Base-by-base conservation (phyloP, 805 yeast genomes). In the Candida nitratophila region DNA sequence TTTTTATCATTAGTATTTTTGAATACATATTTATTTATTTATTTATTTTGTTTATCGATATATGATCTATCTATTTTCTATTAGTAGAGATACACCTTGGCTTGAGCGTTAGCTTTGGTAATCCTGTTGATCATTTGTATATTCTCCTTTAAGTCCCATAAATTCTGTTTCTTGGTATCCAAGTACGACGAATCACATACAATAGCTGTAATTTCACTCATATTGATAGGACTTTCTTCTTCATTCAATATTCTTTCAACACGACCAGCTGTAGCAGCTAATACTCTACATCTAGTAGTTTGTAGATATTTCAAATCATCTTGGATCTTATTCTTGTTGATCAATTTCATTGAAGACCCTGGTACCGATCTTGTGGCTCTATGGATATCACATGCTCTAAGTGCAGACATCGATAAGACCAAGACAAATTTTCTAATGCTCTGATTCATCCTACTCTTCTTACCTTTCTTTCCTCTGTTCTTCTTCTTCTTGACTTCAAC, bases 311-410 rank as follows among this genome's bases (percentile, higher is more conserved):
- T 66, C 43, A 76, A 54, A 55, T 87, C 96, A 37, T 81, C 82
- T 29, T 75, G 72, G 39, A 85, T 57, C 50, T 82, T 81, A 59
- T 85, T 86, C 64, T 87, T 87, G 49, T 82, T 76, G 55, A 87
- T 86, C 40, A 87, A 59, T 59, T 86, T 87, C 40, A 86, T 53
- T 4, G 88, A 76, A 0, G 81, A 76, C 31, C 60, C 64, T 21
- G 55, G 51, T 73, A 34, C 68, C 44, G 54, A 71, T 58, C 63
- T 70, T 43, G 76, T 61, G 1, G 85, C 79, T 50, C 96, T 74
- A 56, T 76, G 83, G 2, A 88, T 73, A 54, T 90, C 96, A 55
- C 96, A 91, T 2, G 88, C 93, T 51, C 97, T 73, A 21, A 88
- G 68, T 11, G 96, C 93, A 0, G 96, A 86, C 70, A 84, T 74